Percentiles rank a stretch among this genome's conserved stretches.
Conservation (phyloP, 106 monocot species). For the Dioscorea dumetorum region DNA sequence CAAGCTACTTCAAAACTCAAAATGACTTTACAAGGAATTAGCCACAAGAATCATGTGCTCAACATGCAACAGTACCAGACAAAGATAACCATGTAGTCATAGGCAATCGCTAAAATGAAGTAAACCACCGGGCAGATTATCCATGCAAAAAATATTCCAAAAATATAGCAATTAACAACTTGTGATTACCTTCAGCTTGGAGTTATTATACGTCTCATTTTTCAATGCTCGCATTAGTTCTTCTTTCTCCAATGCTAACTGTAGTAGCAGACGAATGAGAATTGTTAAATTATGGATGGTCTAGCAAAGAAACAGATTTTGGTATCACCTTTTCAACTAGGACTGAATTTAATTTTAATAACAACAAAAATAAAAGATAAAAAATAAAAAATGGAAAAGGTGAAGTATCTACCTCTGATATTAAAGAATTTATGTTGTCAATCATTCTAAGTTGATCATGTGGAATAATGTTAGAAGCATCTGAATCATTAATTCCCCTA, state of each 20-base stretch:
- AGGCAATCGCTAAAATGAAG: no score
- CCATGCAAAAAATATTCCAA: no score
- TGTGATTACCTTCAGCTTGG: conserved; percentile 71
- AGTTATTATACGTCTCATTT: conserved; percentile 60
- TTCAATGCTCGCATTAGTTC: conserved; percentile 52
- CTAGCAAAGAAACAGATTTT: neutral
- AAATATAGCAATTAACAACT: no score
- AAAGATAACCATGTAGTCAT: no score
- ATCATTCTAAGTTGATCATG: conserved; percentile 79
- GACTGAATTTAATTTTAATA: neutral
- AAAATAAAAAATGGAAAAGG: neutral
- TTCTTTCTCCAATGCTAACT: conserved; percentile 82
- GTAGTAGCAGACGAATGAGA: neutral
- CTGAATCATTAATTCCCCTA: conserved; percentile 4
- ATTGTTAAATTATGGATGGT: neutral
- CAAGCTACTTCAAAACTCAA: no score
- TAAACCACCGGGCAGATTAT: no score
- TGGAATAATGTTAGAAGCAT: conserved; percentile 41
- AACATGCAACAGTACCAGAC: no score
- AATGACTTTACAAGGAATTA: no score
- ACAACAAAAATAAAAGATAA: neutral
- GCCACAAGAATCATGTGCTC: no score
- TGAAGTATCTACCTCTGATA: conserved; percentile 58
- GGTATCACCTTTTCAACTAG: neutral
- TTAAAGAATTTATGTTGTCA: conserved; percentile 74